phyloP scores from a whole-genome alignment of 1,139 yeast genomes.

The Insectozyma bohioensis region DNA sequence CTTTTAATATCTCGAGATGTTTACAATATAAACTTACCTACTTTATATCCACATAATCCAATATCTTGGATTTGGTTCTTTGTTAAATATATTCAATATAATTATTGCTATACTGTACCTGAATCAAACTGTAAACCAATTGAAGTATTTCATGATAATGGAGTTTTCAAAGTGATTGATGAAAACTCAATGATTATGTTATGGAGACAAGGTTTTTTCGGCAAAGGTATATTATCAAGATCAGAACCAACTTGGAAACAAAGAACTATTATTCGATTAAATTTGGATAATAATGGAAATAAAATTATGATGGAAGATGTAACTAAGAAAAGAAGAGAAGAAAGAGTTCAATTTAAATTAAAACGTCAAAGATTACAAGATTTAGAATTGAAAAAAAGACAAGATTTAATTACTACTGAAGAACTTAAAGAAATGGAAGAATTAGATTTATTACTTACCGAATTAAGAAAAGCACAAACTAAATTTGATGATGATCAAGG shows the following conservation, averaged over 20 bases:
- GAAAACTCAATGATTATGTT: slow-evolving; percentile 51
- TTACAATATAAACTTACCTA: slow-evolving; percentile 42
- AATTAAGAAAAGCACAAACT: slow-evolving; percentile 19
- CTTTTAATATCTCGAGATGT: slow-evolving; percentile 35
- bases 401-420: slow-evolving; percentile 21
- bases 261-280: slow-evolving; percentile 53
- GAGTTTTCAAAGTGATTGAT: slow-evolving; percentile 46
- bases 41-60: slow-evolving; percentile 54
- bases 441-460: slow-evolving; percentile 24
- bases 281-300: slow-evolving; percentile 36
- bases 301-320: slow-evolving; percentile 65
- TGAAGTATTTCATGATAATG: slow-evolving; percentile 28
- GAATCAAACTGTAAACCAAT: slow-evolving; percentile 21
- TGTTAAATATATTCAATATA: slow-evolving; percentile 28
- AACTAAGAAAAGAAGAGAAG: slow-evolving; percentile 69
- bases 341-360: slow-evolving; percentile 69
- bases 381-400: slow-evolving; percentile 31
- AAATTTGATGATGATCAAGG: slow-evolving; percentile 10
- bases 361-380: slow-evolving; percentile 44
- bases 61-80: slow-evolving; percentile 55
- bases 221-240: slow-evolving; percentile 85
- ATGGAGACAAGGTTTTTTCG: slow-evolving; percentile 91
- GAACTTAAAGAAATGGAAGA: slow-evolving; percentile 28
- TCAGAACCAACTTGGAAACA: slow-evolving; percentile 89
- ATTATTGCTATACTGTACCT: slow-evolving; percentile 28